Conservation (phyloP, 176 grass and related monocot species). For the Musa beccarii region DNA sequence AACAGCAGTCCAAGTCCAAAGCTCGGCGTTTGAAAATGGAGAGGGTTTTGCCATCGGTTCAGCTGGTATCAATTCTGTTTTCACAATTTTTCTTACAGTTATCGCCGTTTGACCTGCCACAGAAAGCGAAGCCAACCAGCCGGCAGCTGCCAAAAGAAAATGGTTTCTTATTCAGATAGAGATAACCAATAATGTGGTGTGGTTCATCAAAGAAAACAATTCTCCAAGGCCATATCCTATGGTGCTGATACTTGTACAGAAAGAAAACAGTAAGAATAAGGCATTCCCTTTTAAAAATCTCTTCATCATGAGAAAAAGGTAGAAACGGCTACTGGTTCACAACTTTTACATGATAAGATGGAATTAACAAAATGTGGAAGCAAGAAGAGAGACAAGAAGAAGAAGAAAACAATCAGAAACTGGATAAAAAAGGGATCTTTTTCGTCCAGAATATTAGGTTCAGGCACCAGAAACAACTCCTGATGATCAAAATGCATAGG, state of each 20-base stretch:
- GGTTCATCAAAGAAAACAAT: neutral
- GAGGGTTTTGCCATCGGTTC: slow-evolving; percentile 75
- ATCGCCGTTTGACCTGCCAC: slow-evolving; percentile 70
- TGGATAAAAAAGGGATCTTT: no score
- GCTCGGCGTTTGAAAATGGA: slow-evolving; percentile 43
- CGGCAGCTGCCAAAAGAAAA: slow-evolving; percentile 34
- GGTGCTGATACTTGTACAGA: neutral
- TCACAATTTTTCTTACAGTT: slow-evolving; percentile 61
- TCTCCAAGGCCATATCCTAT: neutral
- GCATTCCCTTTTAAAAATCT: neutral
- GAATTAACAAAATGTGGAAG: neutral
- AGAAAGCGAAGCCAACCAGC: slow-evolving; percentile 69
- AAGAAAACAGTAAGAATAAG: neutral
- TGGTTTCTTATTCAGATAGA: neutral
- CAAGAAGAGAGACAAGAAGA: neutral
- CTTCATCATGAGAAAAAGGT: neutral
- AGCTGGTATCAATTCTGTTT: slow-evolving; percentile 64
- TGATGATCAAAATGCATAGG: no score
- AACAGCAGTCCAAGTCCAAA: slow-evolving; percentile 48
- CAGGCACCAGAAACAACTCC: no score
- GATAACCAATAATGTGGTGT: neutral
- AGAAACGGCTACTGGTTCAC: neutral
- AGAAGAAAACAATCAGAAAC: no score
- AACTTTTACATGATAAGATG: neutral
- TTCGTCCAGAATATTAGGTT: no score